phyloP scores from a whole-genome alignment of 345 rosid species.

The Kandelia obovata region DNA sequence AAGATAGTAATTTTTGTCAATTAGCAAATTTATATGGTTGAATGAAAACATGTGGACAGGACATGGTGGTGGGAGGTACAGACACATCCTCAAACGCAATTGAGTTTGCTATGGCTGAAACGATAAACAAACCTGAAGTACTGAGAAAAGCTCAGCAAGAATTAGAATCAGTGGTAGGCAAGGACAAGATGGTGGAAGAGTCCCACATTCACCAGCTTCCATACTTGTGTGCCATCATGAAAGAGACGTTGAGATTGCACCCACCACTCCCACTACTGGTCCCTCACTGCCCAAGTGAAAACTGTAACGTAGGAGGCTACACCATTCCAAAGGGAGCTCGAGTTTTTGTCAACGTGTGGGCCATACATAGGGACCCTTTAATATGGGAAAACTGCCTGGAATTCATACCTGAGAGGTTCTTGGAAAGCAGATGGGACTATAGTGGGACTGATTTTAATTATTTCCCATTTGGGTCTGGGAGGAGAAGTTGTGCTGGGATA shows the following conservation, averaged over 20 bases:
- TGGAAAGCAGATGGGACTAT: conserved; percentile 40
- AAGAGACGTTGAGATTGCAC: conserved; percentile 53
- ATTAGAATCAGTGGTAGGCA: conserved; percentile 47
- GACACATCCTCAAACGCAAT: conserved; percentile 53
- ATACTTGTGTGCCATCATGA: conserved; percentile 46
- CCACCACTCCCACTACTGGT: conserved; percentile 48
- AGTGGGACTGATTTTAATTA: conserved; percentile 52
- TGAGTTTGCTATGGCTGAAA: conserved; percentile 57
- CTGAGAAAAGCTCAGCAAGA: conserved; percentile 46
- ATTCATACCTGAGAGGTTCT: conserved; percentile 52
- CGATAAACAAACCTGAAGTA: conserved; percentile 44
- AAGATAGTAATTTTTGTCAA: not conserved
- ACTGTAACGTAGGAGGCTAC: conserved; percentile 38
- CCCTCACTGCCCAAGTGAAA: conserved; percentile 47
- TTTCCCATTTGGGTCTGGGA: conserved; percentile 84
- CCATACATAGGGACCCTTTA: conserved; percentile 49
- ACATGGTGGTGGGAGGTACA: conserved; percentile 56
- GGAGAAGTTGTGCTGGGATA: conserved; percentile 65
- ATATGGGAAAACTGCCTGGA: conserved; percentile 49
- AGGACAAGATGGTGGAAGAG: conserved; percentile 43
- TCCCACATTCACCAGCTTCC: conserved; percentile 40
- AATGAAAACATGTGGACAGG: conserved; percentile 21
- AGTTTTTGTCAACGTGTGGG: conserved; percentile 52
- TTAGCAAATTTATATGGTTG: not conserved
- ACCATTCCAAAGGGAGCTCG: conserved; percentile 43